Conservation (phyloP, 163 green algal species). For the Scenedesmus sp. region DNA sequence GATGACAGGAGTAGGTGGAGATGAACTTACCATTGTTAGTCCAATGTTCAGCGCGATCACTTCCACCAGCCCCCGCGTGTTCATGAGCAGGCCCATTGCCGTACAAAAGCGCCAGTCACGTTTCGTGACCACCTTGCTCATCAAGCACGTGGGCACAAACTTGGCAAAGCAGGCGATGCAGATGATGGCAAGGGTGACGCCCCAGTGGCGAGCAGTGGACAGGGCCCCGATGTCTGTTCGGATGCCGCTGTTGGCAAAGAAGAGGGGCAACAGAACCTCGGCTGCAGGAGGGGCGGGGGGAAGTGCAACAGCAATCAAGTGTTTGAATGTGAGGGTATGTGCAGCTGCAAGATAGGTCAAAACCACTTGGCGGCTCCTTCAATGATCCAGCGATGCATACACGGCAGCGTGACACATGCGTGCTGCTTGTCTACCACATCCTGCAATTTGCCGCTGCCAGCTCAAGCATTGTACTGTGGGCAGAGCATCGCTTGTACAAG, state of each 20-base stretch:
- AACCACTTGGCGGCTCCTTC: no score
- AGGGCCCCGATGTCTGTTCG: conserved; percentile 56
- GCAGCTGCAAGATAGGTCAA: no score
- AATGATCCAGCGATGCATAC: no score
- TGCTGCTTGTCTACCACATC: no score
- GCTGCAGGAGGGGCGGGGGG: background rate
- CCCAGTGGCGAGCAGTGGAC: conserved; percentile 38
- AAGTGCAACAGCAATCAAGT: background rate
- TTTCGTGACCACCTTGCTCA: conserved; percentile 23
- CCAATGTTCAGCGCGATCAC: conserved; percentile 63
- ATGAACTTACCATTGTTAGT: conserved; percentile 44
- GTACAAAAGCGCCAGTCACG: conserved; percentile 50
- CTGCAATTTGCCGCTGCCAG: no score
- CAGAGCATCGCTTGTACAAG: no score
- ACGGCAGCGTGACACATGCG: no score
- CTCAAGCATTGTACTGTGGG: no score
- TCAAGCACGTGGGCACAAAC: conserved; percentile 44
- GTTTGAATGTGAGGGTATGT: no score
- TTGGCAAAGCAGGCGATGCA: conserved; percentile 53
- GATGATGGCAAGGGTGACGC: conserved; percentile 52
- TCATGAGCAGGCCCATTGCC: conserved; percentile 60
- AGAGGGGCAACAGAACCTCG: conserved; percentile 59
- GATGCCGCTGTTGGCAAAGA: conserved; percentile 59
- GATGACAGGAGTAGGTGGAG: background rate
- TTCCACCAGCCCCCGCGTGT: conserved; percentile 59